phyloP scores from a whole-genome alignment of 176 grass and related monocot genomes.

The Hordeum vulgare region MorexV3_pseudomolecules_assembly NC_058524.1:204612760-204613259 shows the following conservation, averaged over 20 bases:
- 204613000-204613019: background rate
- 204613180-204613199: background rate
- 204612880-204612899: background rate
- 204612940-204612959: slow-evolving; percentile 14
- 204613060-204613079: background rate
- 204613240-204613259: background rate
- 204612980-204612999: slow-evolving; percentile 6
- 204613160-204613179: background rate
- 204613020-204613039: background rate
- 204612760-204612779: background rate
- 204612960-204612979: slow-evolving; percentile 15
- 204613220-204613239: background rate
- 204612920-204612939: slow-evolving; percentile 16
- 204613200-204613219: background rate
- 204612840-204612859: slow-evolving; percentile 13
- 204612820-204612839: slow-evolving; percentile 2
- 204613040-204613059: slow-evolving; percentile 1
- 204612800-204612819: slow-evolving; percentile 1
- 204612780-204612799: background rate
- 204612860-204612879: slow-evolving; percentile 1
- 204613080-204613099: background rate
- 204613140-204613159: background rate
- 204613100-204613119: background rate
- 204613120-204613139: background rate
- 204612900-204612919: slow-evolving; percentile 17